Base-by-base conservation (phyloP, 2,329 filamentous ascomycete genomes). In the Claviceps arundinis region DNA sequence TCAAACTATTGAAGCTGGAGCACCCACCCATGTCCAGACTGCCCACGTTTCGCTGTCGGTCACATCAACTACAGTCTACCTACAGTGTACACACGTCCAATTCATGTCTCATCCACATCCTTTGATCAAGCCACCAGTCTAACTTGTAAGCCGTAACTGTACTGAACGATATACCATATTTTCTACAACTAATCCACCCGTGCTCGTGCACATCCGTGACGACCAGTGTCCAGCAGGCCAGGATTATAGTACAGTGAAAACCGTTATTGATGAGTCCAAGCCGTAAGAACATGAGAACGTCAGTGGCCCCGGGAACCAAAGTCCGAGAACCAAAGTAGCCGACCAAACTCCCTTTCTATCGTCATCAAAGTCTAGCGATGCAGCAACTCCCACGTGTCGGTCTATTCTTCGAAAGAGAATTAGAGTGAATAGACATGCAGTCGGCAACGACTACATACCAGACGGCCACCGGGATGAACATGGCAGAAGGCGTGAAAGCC, bases 321-420 rank as follows among this genome's bases (percentile, higher is more conserved):
- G 30, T 34, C 59, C 56, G 54, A 58, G 60, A 56, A 61, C 59
- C 59, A 56, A 56, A 56, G 52, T 56, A 59, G 58, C 59, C 60
- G 54, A 59, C 57, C 51, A 58, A 60, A 60, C 59, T 57, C 59
- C 64, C 59, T 58, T 57, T 68, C 65, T 68, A 68, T 68, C 63
- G 64, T 64, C 64, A 64, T 65, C 61, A 57, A 67, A 64, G 63
- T 68, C 65, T 68, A 68, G 60, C 61, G 61, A 68, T 66, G 64
- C 62, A 55, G 11, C 30, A 62, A 68, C 64, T 66, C 65, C 64
- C 61, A 54, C 56, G 46, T 54, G 59, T 59, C 60, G 54, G 59
- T 68, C 65, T 68, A 68, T 67, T 62, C 47, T 48, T 55, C 30
- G 37, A 50, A n/a, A 52, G 37, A 22, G 38, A 46, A 34, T 43